Evolutionary conservation across 345 rosid species (phyloP).

Genomic region (Euphorbia pulcherrima): DNA sequence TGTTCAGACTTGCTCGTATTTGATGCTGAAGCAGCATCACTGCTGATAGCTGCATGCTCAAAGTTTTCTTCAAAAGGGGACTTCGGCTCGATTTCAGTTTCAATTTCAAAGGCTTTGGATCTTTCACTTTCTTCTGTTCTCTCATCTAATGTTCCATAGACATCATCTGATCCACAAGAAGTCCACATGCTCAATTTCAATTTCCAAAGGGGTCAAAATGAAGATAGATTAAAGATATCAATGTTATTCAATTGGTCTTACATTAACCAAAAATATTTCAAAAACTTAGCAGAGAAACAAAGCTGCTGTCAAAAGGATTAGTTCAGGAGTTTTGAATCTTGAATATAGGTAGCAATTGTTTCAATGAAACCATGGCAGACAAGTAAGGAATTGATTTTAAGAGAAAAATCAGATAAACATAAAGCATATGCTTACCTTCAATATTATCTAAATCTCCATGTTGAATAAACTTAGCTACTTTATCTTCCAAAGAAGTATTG

Average conservation of each 20-base stretch:
- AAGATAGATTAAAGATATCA: slow-evolving; percentile 13
- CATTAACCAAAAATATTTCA: too few species aligned
- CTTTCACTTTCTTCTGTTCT: slow-evolving; percentile 28
- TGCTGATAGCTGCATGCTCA: slow-evolving; percentile 24
- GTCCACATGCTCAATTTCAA: slow-evolving; percentile 24
- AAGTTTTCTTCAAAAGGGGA: slow-evolving; percentile 22
- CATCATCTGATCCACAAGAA: slow-evolving; percentile 44
- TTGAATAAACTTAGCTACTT: slow-evolving; percentile 57
- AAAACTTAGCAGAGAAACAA: too few species aligned
- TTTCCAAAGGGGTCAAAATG: slow-evolving; percentile 12
- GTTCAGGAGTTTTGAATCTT: too few species aligned
- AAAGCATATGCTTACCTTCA: slow-evolving; percentile 41
- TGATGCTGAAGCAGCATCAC: slow-evolving; percentile 24
- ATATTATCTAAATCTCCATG: slow-evolving; percentile 58
- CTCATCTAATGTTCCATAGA: slow-evolving; percentile 24
- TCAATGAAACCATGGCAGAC: not conserved
- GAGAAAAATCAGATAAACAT: not conserved
- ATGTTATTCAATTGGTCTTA: too few species aligned
- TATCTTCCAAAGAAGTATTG: slow-evolving; percentile 47
- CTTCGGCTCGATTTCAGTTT: slow-evolving; percentile 22
- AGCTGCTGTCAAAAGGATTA: not conserved
- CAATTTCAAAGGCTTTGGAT: slow-evolving; percentile 19
- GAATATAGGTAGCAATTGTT: too few species aligned
- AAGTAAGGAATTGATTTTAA: not conserved
- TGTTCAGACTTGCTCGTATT: slow-evolving; percentile 37